Base-by-base conservation (phyloP, 2,329 filamentous ascomycete genomes). In the Pseudopithomyces chartarum region DNA sequence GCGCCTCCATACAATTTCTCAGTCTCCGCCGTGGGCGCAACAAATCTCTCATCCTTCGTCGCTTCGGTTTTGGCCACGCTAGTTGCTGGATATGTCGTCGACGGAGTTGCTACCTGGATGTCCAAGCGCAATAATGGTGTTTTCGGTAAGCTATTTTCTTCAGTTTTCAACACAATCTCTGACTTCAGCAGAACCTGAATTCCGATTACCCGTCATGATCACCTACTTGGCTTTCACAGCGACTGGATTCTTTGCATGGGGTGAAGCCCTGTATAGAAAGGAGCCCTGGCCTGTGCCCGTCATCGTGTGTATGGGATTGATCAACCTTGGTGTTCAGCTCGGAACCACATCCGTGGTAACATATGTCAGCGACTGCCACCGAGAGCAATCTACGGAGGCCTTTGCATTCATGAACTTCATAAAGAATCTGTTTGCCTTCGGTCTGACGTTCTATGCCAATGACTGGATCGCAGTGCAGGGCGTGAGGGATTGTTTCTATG, bases 391-490 rank as follows among this genome's bases (percentile, higher is more conserved):
- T 4, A 59, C 63, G 1, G 66, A 69, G 51, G 66, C 66, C 17
- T 69, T 69, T 36, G 66, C 65, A 1, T 63, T 65, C 17, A 68
- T 68, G 64, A 68, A 68, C 46, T 66, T 68, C 19, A 52, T 67
- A 51, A 68, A 67, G 46, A 68, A 68, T n/a, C 52, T 68, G 20
- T 67, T 68, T 47, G 63, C 66, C 1, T 68, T 68, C 39, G 66
- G 66, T 1, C 34, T 67, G 22, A 66, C 64, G 1, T 65, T 67
- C 23, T 68, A 68, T 33, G 58, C 58, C 0, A 68, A 68, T 26
- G 59, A 66, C 26, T 68, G 66, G 66, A 58, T 68, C 17, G 63
- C 46, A 0, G 48, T 52, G 2, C 64, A 68, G 39, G 66, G 66
- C 10, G 64, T 68, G 4, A 53, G 60, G 11, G 39, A 66, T 19